These are phyloP conservation scores for Lactifluus pinguis DNA, from an alignment of 768 basidiomycete genomes.

Conservation along the genomic window DNA sequence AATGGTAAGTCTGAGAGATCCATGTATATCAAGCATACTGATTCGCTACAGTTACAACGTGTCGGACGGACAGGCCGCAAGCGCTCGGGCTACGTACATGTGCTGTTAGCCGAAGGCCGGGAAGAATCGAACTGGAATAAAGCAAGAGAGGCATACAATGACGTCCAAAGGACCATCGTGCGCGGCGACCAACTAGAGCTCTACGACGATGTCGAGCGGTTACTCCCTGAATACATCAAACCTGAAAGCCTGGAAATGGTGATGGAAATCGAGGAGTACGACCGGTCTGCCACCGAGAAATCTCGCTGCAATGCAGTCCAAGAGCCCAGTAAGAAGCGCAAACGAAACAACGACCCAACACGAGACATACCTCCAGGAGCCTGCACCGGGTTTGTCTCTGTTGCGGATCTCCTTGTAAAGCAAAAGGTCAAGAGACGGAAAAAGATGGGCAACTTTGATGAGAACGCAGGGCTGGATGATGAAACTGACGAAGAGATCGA, in stretches of 20 bases:
- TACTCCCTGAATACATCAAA: constrained; percentile 70
- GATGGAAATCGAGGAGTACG: constrained; percentile 72
- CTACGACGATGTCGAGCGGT: constrained; percentile 83
- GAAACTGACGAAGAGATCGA: constrained; percentile 62
- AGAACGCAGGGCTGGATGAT: constrained; percentile 47
- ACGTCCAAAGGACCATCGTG: constrained; percentile 82
- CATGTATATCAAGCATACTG: background rate
- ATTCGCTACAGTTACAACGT: constrained; percentile 69
- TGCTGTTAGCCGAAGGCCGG: constrained; percentile 80
- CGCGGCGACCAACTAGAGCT: constrained; percentile 83
- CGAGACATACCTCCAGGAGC: constrained; percentile 74
- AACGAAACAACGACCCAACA: constrained; percentile 54
- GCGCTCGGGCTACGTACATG: constrained; percentile 81
- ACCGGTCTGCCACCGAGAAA: constrained; percentile 39
- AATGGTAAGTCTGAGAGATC: constrained; percentile 51
- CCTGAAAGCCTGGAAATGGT: constrained; percentile 71
- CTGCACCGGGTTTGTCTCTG: constrained; percentile 60
- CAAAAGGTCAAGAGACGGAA: constrained; percentile 36
- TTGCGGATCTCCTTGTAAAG: constrained; percentile 52
- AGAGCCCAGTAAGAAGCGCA: constrained; percentile 46
- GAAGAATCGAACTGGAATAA: constrained; percentile 89
- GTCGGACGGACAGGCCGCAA: constrained; percentile 93
- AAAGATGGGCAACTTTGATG: constrained; percentile 35
- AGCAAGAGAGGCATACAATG: constrained; percentile 76
- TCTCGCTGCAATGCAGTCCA: constrained; percentile 26